These are phyloP conservation scores for Ceratopteris richardii DNA, from an alignment of 75 land plant genomes.

Conservation along the genomic window DNA sequence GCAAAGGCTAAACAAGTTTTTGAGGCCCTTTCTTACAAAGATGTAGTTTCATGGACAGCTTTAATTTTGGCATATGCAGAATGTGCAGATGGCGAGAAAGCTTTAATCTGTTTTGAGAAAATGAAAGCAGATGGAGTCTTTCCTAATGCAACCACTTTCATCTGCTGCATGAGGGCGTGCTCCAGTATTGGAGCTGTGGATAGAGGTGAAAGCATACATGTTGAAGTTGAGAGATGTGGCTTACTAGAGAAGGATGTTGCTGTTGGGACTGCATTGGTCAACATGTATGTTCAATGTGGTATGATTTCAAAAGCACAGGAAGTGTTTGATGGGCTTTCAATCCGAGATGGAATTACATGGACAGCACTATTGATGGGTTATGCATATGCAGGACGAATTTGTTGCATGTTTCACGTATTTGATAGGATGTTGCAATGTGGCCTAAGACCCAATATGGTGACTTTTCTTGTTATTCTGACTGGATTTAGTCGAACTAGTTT, in stretches of 20 bases:
- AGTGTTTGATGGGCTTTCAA: constrained; percentile 33
- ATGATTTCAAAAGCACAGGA: constrained; percentile 20
- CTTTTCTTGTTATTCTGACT: constrained; percentile 26
- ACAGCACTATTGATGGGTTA: constrained; percentile 52
- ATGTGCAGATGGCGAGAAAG: constrained; percentile 21
- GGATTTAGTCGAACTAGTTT: constrained; percentile 19
- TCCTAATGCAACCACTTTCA: constrained; percentile 39
- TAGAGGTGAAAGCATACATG: constrained; percentile 36
- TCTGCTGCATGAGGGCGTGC: constrained; percentile 40
- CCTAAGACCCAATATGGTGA: constrained; percentile 23
- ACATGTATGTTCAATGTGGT: constrained; percentile 46
- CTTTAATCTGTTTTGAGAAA: constrained; percentile 35
- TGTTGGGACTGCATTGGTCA: constrained; percentile 31
- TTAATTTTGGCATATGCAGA: constrained; percentile 46
- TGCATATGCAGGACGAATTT: constrained; percentile 23
- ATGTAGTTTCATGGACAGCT: constrained; percentile 57
- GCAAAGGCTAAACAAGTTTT: constrained; percentile 31
- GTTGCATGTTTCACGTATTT: constrained; percentile 26
- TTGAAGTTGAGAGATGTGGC: constrained; percentile 28
- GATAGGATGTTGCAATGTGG: constrained; percentile 20
- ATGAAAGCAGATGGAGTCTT: constrained; percentile 25
- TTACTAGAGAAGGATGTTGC: constrained; percentile 22
- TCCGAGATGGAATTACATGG: constrained; percentile 55
- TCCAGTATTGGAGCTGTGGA: constrained; percentile 23
- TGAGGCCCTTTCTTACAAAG: constrained; percentile 21